Percentiles rank a stretch among this genome's conserved stretches.
Evolutionary conservation across 129 eudicot species (phyloP).

Genomic region (Artemisia annua): DNA sequence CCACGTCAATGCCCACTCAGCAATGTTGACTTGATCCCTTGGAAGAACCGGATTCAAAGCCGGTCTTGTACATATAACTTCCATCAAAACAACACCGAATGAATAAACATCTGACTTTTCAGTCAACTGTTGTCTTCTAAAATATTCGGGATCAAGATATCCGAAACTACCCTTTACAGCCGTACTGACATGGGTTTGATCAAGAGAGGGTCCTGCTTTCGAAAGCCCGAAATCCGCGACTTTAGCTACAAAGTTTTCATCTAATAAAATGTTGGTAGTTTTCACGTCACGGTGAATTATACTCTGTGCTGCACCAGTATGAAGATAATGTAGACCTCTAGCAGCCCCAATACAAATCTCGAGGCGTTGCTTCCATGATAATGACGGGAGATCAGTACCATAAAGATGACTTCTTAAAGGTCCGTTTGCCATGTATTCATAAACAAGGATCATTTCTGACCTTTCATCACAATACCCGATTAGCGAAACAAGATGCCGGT

Average conservation of each 20-base stretch:
- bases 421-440: conserved; percentile 85
- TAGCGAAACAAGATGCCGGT: conserved; percentile 71
- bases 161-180: conserved; percentile 62
- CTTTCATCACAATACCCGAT: conserved; percentile 80
- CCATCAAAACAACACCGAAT: conserved; percentile 78
- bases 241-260: conserved; percentile 72
- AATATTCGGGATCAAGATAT: conserved; percentile 42
- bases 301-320: conserved; percentile 68
- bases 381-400: conserved; percentile 52
- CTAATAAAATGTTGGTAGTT: conserved; percentile 73
- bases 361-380: conserved; percentile 66
- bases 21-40: conserved; percentile 79
- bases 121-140: conserved; percentile 33
- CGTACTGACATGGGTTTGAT: conserved; percentile 85
- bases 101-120: conserved; percentile 37
- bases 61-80: conserved; percentile 70
- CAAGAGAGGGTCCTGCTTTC: conserved; percentile 72
- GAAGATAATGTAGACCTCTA: conserved; percentile 78
- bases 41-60: conserved; percentile 76
- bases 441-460: conserved; percentile 74
- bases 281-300: conserved; percentile 81
- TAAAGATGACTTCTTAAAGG: conserved; percentile 68
- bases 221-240: conserved; percentile 87
- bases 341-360: conserved; percentile 82
- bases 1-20: conserved; percentile 85